Percentiles rank a stretch among this genome's conserved stretches.
These are phyloP conservation scores for Annona cherimola DNA, from an alignment of 164 flowering plant species.

Conservation along the genomic window DNA sequence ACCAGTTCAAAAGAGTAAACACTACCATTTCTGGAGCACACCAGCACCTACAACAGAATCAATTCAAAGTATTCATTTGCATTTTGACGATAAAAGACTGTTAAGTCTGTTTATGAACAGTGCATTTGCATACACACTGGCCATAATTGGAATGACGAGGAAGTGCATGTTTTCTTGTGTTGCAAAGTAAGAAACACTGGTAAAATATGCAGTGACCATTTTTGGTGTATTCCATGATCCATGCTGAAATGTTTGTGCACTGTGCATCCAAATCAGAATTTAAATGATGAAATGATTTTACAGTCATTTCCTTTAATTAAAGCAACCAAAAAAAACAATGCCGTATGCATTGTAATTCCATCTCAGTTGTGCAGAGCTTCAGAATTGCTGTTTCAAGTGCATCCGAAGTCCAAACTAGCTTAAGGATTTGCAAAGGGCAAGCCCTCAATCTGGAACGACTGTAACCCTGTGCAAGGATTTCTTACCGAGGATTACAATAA, in stretches of 20 bases:
- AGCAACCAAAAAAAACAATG: too few species aligned
- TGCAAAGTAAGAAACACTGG: not conserved
- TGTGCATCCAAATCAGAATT: not conserved
- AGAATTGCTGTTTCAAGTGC: not conserved
- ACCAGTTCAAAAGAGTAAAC: constrained; percentile 71
- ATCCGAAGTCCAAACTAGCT: not conserved
- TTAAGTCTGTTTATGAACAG: not conserved
- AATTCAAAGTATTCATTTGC: not conserved
- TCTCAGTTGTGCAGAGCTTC: not conserved
- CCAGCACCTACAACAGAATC: constrained; percentile 43
- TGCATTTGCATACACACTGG: not conserved
- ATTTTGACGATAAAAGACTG: not conserved
- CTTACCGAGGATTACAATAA: not conserved
- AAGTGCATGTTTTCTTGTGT: not conserved
- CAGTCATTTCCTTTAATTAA: too few species aligned
- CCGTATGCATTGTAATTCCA: not conserved
- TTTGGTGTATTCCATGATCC: not conserved
- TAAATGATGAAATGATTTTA: too few species aligned
- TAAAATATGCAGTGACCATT: not conserved
- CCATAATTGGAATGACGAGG: not conserved
- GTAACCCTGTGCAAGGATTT: not conserved
- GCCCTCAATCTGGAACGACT: not conserved
- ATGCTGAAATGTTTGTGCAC: not conserved
- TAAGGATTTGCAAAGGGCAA: not conserved
- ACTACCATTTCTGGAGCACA: constrained; percentile 77